phyloP scores from a whole-genome alignment of 768 basidiomycete genomes.

The Kockovaella imperatae region DNA sequence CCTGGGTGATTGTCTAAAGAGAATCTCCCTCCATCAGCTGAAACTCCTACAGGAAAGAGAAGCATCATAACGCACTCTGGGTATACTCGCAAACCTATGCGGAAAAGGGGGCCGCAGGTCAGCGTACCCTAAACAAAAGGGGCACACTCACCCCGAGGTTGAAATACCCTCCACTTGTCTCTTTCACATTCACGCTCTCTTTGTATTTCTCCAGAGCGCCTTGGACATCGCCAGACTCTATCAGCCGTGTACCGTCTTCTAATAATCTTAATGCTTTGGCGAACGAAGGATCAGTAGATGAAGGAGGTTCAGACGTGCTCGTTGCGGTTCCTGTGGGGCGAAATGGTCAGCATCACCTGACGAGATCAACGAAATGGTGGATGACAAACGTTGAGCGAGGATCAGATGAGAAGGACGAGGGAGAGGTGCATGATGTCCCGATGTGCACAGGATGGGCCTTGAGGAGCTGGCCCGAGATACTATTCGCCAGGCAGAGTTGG shows the following conservation, averaged over 20 bases:
- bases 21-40: neutral
- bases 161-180: slow-evolving; percentile 36
- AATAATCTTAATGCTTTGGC: slow-evolving; percentile 26
- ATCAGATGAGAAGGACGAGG: too few relatives aligned
- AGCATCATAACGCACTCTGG: slow-evolving; percentile 8
- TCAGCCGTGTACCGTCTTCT: slow-evolving; percentile 24
- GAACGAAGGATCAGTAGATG: slow-evolving; percentile 27
- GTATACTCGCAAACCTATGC: slow-evolving; percentile 41
- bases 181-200: slow-evolving; percentile 27
- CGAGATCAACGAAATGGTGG: too few relatives aligned
- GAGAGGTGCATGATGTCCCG: too few relatives aligned
- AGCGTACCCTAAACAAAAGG: too few relatives aligned
- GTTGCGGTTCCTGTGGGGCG: too few relatives aligned
- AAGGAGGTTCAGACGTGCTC: slow-evolving; percentile 11
- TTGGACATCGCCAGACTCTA: slow-evolving; percentile 40
- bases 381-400: too few relatives aligned
- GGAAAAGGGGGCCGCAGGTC: neutral
- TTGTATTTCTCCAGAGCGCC: slow-evolving; percentile 28
- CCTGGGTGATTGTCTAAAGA: slow-evolving; percentile 28
- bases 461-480: too few relatives aligned
- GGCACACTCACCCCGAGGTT: slow-evolving; percentile 42
- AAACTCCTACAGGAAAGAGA: neutral
- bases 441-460: too few relatives aligned
- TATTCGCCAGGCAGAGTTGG: too few relatives aligned
- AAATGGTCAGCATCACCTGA: too few relatives aligned